phyloP scores from a whole-genome alignment of 2,329 filamentous ascomycete genomes.

The Diaporthe helianthi region DNA sequence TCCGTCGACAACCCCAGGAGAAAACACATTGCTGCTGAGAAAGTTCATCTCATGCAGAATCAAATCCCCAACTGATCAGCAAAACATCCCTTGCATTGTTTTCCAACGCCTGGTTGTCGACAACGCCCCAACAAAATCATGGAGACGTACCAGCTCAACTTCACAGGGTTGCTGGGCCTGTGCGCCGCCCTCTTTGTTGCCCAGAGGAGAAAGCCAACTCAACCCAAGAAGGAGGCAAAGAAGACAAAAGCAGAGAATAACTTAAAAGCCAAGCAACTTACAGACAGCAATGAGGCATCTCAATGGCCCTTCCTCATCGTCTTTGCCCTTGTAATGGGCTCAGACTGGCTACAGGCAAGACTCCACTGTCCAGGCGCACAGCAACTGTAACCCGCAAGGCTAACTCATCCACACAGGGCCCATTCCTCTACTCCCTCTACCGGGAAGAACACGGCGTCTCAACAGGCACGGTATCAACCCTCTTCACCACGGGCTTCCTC shows the following conservation, averaged over 20 bases:
- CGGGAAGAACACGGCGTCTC: conserved; percentile 43
- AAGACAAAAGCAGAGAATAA: not conserved
- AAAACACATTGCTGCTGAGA: conserved; percentile 13
- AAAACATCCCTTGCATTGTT: not conserved
- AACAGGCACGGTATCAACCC: conserved; percentile 43
- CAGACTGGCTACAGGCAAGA: conserved; percentile 59
- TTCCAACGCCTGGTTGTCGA: not conserved
- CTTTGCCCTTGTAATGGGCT: conserved; percentile 57
- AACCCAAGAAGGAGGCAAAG: not conserved
- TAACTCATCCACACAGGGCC: conserved; percentile 38
- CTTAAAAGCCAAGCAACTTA: not conserved
- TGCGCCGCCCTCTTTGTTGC: conserved; percentile 41
- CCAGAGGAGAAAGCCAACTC: conserved; percentile 34
- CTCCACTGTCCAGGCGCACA: not conserved
- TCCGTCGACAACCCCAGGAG: not conserved
- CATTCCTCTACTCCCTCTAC: conserved; percentile 48
- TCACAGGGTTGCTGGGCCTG: conserved; percentile 44
- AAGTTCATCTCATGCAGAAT: not conserved
- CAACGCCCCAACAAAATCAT: conserved; percentile 31
- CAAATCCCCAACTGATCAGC: not conserved
- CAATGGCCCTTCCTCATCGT: conserved; percentile 49
- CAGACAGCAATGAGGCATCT: conserved; percentile 32
- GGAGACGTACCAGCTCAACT: conserved; percentile 46
- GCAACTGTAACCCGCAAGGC: not conserved
- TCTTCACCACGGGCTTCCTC: conserved; percentile 54